phyloP scores from a whole-genome alignment of 768 basidiomycete species.

The Russula abietina region DNA sequence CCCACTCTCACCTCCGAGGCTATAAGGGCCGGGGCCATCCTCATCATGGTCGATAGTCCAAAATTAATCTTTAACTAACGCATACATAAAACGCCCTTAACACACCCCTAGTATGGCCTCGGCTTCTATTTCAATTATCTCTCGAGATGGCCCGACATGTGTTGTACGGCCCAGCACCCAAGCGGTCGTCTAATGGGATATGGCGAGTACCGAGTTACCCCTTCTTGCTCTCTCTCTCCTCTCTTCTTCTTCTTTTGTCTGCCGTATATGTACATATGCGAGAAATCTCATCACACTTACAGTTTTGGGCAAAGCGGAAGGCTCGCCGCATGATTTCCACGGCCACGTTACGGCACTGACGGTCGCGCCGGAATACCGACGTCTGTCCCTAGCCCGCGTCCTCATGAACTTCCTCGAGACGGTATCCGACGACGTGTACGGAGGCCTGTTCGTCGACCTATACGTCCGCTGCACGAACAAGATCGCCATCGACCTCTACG shows the following conservation, averaged over 20 bases:
- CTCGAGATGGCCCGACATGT: slow-evolving; percentile 87
- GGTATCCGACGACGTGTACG: slow-evolving; percentile 75
- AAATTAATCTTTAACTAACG: too few relatives aligned
- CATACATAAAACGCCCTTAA: too few relatives aligned
- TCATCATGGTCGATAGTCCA: too few relatives aligned
- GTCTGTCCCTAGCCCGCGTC: slow-evolving; percentile 76
- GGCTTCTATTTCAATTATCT: slow-evolving; percentile 87
- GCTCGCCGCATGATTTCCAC: slow-evolving; percentile 68
- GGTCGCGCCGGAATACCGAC: slow-evolving; percentile 89
- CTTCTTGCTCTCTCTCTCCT: too few relatives aligned
- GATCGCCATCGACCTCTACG: slow-evolving; percentile 87
- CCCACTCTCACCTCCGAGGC: not conserved
- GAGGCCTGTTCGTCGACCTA: slow-evolving; percentile 89
- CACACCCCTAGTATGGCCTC: slow-evolving; percentile 55
- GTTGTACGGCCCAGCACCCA: slow-evolving; percentile 75
- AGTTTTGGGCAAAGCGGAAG: slow-evolving; percentile 96
- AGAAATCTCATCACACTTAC: not conserved
- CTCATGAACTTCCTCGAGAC: slow-evolving; percentile 85
- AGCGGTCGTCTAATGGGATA: slow-evolving; percentile 89
- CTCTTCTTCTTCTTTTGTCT: slow-evolving; percentile 1
- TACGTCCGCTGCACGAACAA: slow-evolving; percentile 87
- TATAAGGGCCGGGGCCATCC: too few relatives aligned
- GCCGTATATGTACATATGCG: too few relatives aligned
- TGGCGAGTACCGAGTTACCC: too few relatives aligned
- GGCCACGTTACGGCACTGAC: slow-evolving; percentile 95